Percentiles rank a stretch among this genome's conserved stretches.
phyloP scores from a whole-genome alignment of 352 stramenopile genomes.

The Poterioochromonas sp. region DNA sequence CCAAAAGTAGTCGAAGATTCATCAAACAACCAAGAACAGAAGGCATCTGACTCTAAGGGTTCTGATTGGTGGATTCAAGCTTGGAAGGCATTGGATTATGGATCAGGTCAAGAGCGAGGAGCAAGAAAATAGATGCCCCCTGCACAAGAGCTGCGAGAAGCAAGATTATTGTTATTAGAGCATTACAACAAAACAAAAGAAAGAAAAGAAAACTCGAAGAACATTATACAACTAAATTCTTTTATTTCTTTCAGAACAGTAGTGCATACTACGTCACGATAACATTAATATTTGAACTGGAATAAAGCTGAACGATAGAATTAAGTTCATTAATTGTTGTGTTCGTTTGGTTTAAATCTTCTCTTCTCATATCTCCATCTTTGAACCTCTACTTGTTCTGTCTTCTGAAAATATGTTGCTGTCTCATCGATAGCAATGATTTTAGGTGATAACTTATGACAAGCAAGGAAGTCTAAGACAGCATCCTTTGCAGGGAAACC shows the following conservation, averaged over 20 bases:
- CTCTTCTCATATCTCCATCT: conserved; percentile 38
- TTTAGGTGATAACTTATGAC: conserved; percentile 32
- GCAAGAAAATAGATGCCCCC: background rate
- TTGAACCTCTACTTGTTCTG: conserved; percentile 35
- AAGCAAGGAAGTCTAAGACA: conserved; percentile 12
- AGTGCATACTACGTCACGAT: no score
- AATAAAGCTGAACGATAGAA: no score
- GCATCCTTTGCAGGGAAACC: conserved; percentile 37
- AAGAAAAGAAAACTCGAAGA: no score
- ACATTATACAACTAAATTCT: no score
- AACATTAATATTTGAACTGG: no score
- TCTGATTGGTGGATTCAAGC: background rate
- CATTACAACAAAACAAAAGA: no score
- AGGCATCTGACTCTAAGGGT: background rate
- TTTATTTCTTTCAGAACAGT: no score
- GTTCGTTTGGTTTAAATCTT: background rate
- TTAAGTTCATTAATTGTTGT: no score
- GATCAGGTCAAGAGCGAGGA: conserved; percentile 25
- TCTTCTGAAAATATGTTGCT: conserved; percentile 39
- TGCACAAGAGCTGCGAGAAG: no score
- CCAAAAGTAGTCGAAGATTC: background rate
- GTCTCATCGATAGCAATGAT: conserved; percentile 35
- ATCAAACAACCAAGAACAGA: background rate
- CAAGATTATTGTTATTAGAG: no score
- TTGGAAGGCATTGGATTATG: conserved; percentile 12